Conservation (phyloP, 345 rosid genomes). For the Noccaea caerulescens region DNA sequence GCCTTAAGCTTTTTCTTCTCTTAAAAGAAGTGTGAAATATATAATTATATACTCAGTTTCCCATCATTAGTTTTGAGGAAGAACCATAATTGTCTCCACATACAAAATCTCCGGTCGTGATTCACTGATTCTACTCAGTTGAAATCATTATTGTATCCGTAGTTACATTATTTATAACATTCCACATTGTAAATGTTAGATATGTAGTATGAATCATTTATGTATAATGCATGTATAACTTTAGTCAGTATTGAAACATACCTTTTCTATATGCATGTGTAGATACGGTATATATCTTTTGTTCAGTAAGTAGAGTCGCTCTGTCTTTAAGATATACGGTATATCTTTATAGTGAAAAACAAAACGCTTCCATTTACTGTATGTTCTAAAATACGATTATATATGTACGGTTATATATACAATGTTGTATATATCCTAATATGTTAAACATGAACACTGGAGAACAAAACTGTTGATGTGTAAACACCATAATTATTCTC, state of each 20-base stretch:
- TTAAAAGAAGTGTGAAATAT: slow-evolving; percentile 24
- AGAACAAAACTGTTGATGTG: too few relatives aligned
- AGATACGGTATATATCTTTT: too few relatives aligned
- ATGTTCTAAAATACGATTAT: too few relatives aligned
- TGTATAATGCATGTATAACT: background rate
- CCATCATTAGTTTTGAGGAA: slow-evolving; percentile 41
- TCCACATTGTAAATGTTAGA: slow-evolving; percentile 38
- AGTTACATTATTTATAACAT: slow-evolving; percentile 46
- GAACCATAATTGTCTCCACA: slow-evolving; percentile 68
- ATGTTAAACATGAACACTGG: too few relatives aligned
- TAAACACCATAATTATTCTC: too few relatives aligned
- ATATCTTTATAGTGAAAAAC: too few relatives aligned
- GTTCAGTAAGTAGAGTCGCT: too few relatives aligned
- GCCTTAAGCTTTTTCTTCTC: slow-evolving; percentile 25
- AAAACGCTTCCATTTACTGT: too few relatives aligned
- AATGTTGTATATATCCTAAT: too few relatives aligned
- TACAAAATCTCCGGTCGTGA: slow-evolving; percentile 41
- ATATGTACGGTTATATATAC: too few relatives aligned
- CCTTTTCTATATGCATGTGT: too few relatives aligned
- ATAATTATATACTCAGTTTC: slow-evolving; percentile 8
- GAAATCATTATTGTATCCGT: slow-evolving; percentile 42
- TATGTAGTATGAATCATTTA: slow-evolving; percentile 2
- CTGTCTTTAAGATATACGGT: too few relatives aligned
- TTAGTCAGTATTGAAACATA: background rate
- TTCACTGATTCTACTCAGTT: slow-evolving; percentile 35